These are phyloP conservation scores for Xenosphaeropsis pyriputrescens DNA, from an alignment of 2,329 filamentous ascomycete species.

Conservation along the genomic window DNA sequence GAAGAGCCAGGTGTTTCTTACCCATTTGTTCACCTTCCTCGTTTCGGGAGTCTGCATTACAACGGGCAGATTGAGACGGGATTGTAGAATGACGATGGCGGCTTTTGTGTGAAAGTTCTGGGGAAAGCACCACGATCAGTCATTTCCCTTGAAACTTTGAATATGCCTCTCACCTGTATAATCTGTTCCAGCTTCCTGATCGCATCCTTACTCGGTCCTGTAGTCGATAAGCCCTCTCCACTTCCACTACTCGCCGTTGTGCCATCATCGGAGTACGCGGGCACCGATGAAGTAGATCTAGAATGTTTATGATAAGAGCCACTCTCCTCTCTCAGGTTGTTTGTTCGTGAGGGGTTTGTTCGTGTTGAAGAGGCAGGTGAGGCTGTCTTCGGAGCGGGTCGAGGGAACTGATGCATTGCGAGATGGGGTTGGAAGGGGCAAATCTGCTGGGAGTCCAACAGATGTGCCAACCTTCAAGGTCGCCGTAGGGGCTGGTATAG, in stretches of 20 bases:
- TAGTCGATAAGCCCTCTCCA: conserved; percentile 24
- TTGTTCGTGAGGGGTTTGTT: conserved; percentile 57
- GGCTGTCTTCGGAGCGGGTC: conserved; percentile 55
- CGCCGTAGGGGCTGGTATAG: no score
- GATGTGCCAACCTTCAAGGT: no score
- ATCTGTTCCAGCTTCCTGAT: conserved; percentile 82
- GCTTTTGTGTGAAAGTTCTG: conserved; percentile 90
- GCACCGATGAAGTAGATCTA: conserved; percentile 30
- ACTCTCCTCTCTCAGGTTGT: conserved; percentile 58
- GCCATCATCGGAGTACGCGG: conserved; percentile 31
- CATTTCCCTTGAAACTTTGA: conserved; percentile 16
- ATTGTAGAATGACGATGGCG: conserved; percentile 69
- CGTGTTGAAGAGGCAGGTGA: conserved; percentile 60
- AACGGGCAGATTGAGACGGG: conserved; percentile 51
- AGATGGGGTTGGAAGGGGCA: no score
- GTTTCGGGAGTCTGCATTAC: conserved; percentile 38
- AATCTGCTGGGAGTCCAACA: no score
- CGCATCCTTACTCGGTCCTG: conserved; percentile 46
- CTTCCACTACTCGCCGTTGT: conserved; percentile 29
- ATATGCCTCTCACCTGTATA: conserved; percentile 52
- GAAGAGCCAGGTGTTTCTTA: conserved; percentile 26
- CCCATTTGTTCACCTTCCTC: conserved; percentile 75
- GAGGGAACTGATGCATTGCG: conserved; percentile 79
- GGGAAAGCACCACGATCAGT: conserved; percentile 17
- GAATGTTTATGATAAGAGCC: conserved; percentile 19